phyloP scores from a whole-genome alignment of 2,329 filamentous ascomycete genomes.

The Gyromitra esculenta region DNA sequence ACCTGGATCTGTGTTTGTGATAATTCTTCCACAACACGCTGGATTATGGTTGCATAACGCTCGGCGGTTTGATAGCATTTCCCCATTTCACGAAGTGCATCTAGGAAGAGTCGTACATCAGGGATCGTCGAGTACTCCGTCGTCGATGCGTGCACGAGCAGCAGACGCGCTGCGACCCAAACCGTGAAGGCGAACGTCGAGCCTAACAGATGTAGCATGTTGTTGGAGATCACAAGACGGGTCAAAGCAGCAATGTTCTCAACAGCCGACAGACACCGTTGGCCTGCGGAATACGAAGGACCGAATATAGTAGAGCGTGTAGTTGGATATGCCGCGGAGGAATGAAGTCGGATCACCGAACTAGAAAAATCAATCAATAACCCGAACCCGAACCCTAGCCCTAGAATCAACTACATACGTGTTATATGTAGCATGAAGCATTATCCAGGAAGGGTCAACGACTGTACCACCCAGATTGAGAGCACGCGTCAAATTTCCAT shows the following conservation, averaged over 20 bases:
- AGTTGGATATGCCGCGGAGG: constrained; percentile 90
- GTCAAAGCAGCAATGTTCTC: constrained; percentile 82
- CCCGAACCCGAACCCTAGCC: constrained; percentile 35
- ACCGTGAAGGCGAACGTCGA: constrained; percentile 91
- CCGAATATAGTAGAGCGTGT: constrained; percentile 89
- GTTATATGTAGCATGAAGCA: constrained; percentile 89
- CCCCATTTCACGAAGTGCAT: constrained; percentile 81
- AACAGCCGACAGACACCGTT: constrained; percentile 83
- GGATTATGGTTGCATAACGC: constrained; percentile 80
- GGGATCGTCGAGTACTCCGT: constrained; percentile 84
- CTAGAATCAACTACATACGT: constrained; percentile 62
- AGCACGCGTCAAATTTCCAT: constrained; percentile 75
- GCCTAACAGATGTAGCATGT: constrained; percentile 80
- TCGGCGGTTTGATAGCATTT: constrained; percentile 85
- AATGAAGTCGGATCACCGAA: constrained; percentile 87
- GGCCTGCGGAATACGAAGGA: constrained; percentile 83
- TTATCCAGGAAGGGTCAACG: constrained; percentile 84
- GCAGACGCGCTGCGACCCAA: constrained; percentile 87
- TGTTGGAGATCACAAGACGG: constrained; percentile 78
- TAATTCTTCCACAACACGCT: constrained; percentile 85
- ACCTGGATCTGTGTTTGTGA: constrained; percentile 62
- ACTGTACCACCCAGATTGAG: constrained; percentile 68
- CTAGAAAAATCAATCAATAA: constrained; percentile 59
- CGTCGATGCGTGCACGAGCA: constrained; percentile 89
- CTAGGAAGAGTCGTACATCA: constrained; percentile 82